Evolutionary conservation across 2,329 filamentous ascomycete genomes (phyloP).

Genomic region (Ambrosiella cleistominuta): DNA sequence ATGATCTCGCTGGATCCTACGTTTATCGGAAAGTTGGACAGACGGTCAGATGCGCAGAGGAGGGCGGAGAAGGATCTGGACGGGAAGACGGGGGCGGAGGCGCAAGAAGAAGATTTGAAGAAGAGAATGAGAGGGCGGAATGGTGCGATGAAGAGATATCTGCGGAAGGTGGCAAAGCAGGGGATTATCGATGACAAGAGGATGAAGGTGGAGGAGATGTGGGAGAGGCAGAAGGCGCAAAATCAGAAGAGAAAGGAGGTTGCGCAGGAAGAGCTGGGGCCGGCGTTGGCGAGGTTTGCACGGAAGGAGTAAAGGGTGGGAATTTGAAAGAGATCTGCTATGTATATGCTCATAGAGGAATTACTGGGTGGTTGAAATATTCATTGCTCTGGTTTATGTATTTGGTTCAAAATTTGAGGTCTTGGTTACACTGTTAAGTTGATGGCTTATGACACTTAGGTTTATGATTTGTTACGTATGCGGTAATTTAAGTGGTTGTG

Average conservation of each 20-base stretch:
- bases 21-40: slow-evolving; percentile 75
- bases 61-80: slow-evolving; percentile 68
- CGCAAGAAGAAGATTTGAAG: slow-evolving; percentile 40
- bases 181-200: slow-evolving; percentile 96
- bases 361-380: background rate
- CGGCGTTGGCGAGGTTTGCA: slow-evolving; percentile 71
- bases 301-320: slow-evolving; percentile 35
- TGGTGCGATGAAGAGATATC: slow-evolving; percentile 67
- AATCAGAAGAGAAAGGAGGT: slow-evolving; percentile 45
- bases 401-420: too few species aligned
- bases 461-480: too few species aligned
- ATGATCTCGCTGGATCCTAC: slow-evolving; percentile 94
- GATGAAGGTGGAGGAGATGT: slow-evolving; percentile 67
- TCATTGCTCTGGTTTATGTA: background rate
- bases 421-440: too few species aligned
- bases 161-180: slow-evolving; percentile 79
- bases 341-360: background rate
- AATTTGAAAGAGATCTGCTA: background rate
- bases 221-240: slow-evolving; percentile 52
- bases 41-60: slow-evolving; percentile 60
- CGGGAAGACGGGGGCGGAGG: slow-evolving; percentile 34
- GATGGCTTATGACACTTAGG: too few species aligned
- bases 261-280: slow-evolving; percentile 58
- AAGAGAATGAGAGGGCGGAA: slow-evolving; percentile 82
- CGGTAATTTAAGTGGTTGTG: too few species aligned